These are phyloP conservation scores for Somion occarium DNA, from an alignment of 1,284 basidiomycete genomes.

Conservation along the genomic window DNA sequence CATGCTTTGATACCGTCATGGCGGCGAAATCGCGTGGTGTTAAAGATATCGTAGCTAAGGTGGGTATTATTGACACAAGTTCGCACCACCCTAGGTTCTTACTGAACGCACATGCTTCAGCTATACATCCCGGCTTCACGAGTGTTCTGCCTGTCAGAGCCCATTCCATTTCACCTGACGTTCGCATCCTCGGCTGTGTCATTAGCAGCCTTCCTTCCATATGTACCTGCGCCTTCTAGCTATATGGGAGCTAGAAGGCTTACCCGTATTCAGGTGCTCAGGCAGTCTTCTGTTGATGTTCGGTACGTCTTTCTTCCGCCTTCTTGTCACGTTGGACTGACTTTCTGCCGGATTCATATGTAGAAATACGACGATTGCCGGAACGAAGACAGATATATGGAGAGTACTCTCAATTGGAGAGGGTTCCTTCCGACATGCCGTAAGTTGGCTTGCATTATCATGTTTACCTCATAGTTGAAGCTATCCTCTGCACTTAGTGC, in stretches of 20 bases:
- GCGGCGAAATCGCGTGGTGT: slow-evolving; percentile 33
- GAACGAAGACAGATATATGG: slow-evolving; percentile 68
- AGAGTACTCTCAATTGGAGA: slow-evolving; percentile 58
- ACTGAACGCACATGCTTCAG: slow-evolving; percentile 18
- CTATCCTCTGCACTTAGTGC: slow-evolving; percentile 32
- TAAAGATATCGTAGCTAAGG: slow-evolving; percentile 42
- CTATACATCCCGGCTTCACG: slow-evolving; percentile 53
- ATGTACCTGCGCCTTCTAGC: slow-evolving; percentile 41
- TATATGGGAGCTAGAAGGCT: slow-evolving; percentile 34
- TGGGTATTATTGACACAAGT: slow-evolving; percentile 19
- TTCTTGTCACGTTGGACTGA: neutral
- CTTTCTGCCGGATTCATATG: neutral
- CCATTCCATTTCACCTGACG: slow-evolving; percentile 63
- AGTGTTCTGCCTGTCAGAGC: slow-evolving; percentile 49
- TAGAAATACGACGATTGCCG: slow-evolving; percentile 24
- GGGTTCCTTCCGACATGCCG: slow-evolving; percentile 52
- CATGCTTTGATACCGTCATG: slow-evolving; percentile 39
- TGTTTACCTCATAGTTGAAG: neutral
- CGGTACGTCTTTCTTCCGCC: slow-evolving; percentile 31
- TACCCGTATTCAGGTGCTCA: slow-evolving; percentile 56
- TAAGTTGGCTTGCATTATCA: slow-evolving; percentile 25
- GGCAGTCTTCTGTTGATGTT: slow-evolving; percentile 64
- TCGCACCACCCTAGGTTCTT: neutral
- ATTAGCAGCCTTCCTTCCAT: slow-evolving; percentile 56
- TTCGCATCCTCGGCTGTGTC: slow-evolving; percentile 50